phyloP scores from a whole-genome alignment of 768 basidiomycete genomes.

The Naganishia vaughanmartiniae region DNA sequence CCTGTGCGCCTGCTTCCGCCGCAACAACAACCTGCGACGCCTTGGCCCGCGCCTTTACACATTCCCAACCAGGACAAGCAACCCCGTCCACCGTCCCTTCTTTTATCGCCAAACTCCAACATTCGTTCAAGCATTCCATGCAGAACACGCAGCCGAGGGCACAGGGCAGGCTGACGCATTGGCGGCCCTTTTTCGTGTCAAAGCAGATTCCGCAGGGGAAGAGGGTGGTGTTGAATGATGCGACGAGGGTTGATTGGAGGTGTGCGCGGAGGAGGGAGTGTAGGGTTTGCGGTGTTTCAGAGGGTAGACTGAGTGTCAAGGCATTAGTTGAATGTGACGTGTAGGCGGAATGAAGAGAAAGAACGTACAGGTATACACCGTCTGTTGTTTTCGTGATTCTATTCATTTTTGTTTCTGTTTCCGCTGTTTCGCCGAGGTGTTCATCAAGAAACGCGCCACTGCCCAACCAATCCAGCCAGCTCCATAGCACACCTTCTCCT shows the following conservation, averaged over 20 bases:
- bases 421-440: neutral
- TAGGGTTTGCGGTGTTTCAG: constrained; percentile 13
- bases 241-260: constrained; percentile 33
- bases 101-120: constrained; percentile 75
- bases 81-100: constrained; percentile 76
- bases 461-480: constrained; percentile 49
- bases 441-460: constrained; percentile 40
- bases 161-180: constrained; percentile 63
- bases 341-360: neutral
- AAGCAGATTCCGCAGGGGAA: constrained; percentile 78
- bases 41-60: constrained; percentile 59
- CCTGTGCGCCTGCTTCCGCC: neutral
- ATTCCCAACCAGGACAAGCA: constrained; percentile 74
- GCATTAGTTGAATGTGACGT: neutral
- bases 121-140: constrained; percentile 71
- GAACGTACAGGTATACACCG: neutral
- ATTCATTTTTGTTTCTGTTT: neutral
- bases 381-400: neutral
- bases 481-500: constrained; percentile 41
- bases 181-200: constrained; percentile 67
- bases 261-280: constrained; percentile 35
- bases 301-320: neutral
- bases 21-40: too few species aligned
- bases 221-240: constrained; percentile 51
- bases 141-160: constrained; percentile 78